Base-by-base conservation (phyloP, 108 stramenopile genomes). In the Fragilaria radians region DNA sequence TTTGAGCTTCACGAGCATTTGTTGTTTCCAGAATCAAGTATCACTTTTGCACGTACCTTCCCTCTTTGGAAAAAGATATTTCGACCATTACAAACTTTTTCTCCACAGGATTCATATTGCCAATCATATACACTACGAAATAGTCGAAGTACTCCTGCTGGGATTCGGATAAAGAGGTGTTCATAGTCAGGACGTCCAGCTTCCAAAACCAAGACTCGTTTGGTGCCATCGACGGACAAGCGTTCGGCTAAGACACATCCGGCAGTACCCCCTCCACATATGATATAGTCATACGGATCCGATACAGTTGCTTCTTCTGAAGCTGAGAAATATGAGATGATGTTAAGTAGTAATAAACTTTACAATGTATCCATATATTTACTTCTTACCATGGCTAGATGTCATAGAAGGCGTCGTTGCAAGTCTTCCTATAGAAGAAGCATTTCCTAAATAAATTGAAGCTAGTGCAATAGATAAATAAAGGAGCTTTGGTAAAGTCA, bases 161-260 rank as follows among this genome's bases (percentile, higher is more conserved):
- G 73, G 29, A 74, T 69, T 21, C 61, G 57, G 31, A 74, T 64
- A 24, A 70, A 47, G 28, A 60, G 33, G 42, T 64, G 27, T 28
- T 65, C 64, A 57, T 74, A 74, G 55, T 74, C 73, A 22, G 61
- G 51, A 1, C 54, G 19, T 18, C 72, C 72, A 27, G 72, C 72
- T 29, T 73, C 64, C 23, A 66, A 36, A 28, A 71, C 52, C 23
- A 71, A 36, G 5, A 68, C 52, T n/a, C 53, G 52, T 26, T 68
- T 53, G 14, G 42, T 45, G 42, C 42, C 42, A 45, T 45, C 42
- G 18, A 17, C 42, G 14, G 42, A 48, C n/a, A 88, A 71, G 4
- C 80, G 70, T 24, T 80, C 72, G 25, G 89, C 83, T 24, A 91
- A 55, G 52, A 87, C 89, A 33, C 80, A 83, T 3, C 86, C 89